These are phyloP conservation scores for Saitoella complicata DNA, from an alignment of 805 yeast species.

Conservation along the genomic window DNA sequence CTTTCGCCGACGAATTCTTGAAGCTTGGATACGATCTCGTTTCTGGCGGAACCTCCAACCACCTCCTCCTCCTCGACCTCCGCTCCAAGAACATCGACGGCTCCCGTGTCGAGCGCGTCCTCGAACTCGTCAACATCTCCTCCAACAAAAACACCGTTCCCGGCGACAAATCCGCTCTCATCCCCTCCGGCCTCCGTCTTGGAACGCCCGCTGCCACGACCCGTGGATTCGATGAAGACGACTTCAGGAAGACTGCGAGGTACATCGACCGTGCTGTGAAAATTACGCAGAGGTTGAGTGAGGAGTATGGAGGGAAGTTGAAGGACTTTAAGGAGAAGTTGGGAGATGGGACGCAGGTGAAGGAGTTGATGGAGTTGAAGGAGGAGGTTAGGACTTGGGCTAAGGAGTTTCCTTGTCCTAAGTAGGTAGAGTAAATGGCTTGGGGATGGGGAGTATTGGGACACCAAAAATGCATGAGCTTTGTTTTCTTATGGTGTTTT, in stretches of 20 bases:
- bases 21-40: slow-evolving; percentile 64
- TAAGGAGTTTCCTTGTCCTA: slow-evolving; percentile 26
- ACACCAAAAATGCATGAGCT: too few species aligned
- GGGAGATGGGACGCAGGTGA: slow-evolving; percentile 43
- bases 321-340: slow-evolving; percentile 87
- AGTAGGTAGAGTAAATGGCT: background rate
- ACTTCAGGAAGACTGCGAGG: slow-evolving; percentile 62
- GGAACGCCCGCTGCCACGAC: slow-evolving; percentile 99
- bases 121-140: slow-evolving; percentile 88
- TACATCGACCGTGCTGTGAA: slow-evolving; percentile 69
- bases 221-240: slow-evolving; percentile 83
- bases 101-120: slow-evolving; percentile 89
- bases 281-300: slow-evolving; percentile 52
- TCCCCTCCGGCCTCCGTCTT: slow-evolving; percentile 93
- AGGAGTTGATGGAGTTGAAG: slow-evolving; percentile 47
- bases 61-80: slow-evolving; percentile 80
- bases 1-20: slow-evolving; percentile 60
- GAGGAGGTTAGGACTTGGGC: slow-evolving; percentile 83
- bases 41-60: slow-evolving; percentile 92
- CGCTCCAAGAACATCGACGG: slow-evolving; percentile 87
- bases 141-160: slow-evolving; percentile 96
- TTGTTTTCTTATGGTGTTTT: too few species aligned
- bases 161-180: slow-evolving; percentile 90
- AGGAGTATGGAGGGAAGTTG: slow-evolving; percentile 67
- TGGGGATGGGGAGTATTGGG: too few species aligned